Evolutionary conservation across 306 rosid genomes (phyloP), one percentile per base, ranked within the genome.

Genomic region (Rosa chinensis): DNA sequence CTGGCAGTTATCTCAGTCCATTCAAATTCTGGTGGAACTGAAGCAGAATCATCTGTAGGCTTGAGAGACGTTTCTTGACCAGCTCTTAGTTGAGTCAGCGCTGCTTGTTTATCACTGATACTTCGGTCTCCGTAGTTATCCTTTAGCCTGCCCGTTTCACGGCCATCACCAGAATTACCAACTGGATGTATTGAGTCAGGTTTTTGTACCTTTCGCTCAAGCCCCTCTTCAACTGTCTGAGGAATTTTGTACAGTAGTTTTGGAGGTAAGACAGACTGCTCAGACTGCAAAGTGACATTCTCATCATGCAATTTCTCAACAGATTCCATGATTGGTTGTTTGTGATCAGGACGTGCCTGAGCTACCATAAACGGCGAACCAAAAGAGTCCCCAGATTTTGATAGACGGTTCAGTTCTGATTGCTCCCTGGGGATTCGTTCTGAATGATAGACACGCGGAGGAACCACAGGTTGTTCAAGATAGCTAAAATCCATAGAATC

Each of bases 391-490:
- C 85, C 91, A 37, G 93, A 89, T 50, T 89, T 89, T 52, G 93
- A 84, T 55, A 86, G 84, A 63, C 91, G 91, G 74, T 87, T 87
- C 81, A 84, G 77, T 68, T 85, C 93, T 66, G 87, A 84, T 66
- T 81, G 93, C 86, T 87, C 93, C 84, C 89, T 86, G n/a, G 89
- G 91, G 85, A 82, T 74, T 53, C 85, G 78, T 82, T 89, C 93
- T 5, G 94, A 90, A 74, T 72, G 83, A 80, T 82, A 90, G 48
- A 86, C 81, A 53, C 89, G 87, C 72, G 77, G 89, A 56, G 91
- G 83, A 83, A 82, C 79, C 50, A 83, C 70, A 66, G 90, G 79
- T 28, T 86, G 88, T 66, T 89, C 88, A 53, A 74, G 82, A 47
- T 69, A 77, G 84, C 80, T 85, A 73, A 85, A 85, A 72, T 84